A percentile compares a stretch with the other conserved stretches of the same genome.
These are phyloP conservation scores for Eustoma russellianum DNA, from an alignment of 257 asterid species.

Conservation along the genomic window DNA sequence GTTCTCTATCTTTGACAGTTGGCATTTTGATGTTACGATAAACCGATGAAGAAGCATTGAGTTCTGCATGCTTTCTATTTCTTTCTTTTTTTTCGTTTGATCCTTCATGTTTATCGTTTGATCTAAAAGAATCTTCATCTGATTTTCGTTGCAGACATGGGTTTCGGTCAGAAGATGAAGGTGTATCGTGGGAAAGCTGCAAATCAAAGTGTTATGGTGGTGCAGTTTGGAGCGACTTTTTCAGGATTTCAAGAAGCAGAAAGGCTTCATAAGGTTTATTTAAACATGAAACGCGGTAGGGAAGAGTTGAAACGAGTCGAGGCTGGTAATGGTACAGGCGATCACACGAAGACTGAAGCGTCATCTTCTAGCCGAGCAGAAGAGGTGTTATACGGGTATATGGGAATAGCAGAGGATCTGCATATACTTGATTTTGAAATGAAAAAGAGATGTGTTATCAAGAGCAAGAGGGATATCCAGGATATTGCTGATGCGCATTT, in stretches of 20 bases:
- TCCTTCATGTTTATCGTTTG: too few relatives aligned
- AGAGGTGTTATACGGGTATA: slow-evolving; percentile 39
- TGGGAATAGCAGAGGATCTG: slow-evolving; percentile 59
- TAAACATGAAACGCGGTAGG: slow-evolving; percentile 40
- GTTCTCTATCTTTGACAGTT: too few relatives aligned
- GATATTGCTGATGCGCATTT: slow-evolving; percentile 32
- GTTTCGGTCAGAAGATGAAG: slow-evolving; percentile 45
- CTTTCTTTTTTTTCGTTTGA: too few relatives aligned
- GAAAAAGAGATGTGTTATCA: slow-evolving; percentile 45
- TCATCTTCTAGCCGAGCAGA: slow-evolving; percentile 15
- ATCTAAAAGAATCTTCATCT: not conserved
- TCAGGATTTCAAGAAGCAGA: slow-evolving; percentile 62
- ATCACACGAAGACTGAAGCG: slow-evolving; percentile 3
- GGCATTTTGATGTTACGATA: too few relatives aligned
- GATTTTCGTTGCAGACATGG: slow-evolving; percentile 34
- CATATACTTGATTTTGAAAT: slow-evolving; percentile 56
- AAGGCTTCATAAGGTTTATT: slow-evolving; percentile 36
- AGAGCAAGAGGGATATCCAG: slow-evolving; percentile 52
- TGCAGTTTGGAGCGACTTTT: slow-evolving; percentile 51
- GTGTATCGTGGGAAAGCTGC: slow-evolving; percentile 55
- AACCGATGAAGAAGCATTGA: too few relatives aligned
- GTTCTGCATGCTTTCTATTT: too few relatives aligned
- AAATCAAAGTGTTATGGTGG: slow-evolving; percentile 50
- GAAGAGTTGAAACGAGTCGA: slow-evolving; percentile 15
- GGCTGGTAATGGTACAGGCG: not conserved